These are phyloP conservation scores for Ceratocystis papillata DNA, from an alignment of 2,329 filamentous ascomycete genomes.

Conservation along the genomic window DNA sequence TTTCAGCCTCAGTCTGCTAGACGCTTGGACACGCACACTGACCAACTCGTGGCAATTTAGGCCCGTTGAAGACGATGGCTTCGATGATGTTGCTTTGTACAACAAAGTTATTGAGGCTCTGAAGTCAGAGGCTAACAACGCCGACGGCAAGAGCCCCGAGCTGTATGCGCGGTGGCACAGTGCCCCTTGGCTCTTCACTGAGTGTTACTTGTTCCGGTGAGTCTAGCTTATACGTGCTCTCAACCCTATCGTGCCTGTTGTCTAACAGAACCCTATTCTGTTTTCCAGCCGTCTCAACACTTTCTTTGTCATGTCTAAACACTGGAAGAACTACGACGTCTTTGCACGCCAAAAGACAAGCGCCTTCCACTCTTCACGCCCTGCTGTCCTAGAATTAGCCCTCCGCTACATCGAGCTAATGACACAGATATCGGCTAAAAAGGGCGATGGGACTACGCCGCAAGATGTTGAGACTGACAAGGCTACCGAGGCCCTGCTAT, in stretches of 20 bases:
- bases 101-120: conserved; percentile 73
- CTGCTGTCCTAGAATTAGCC: conserved; percentile 73
- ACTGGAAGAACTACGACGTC: conserved; percentile 86
- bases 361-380: conserved; percentile 83
- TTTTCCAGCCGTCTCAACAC: conserved; percentile 58
- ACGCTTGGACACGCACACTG: conserved; percentile 5
- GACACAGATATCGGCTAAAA: conserved; percentile 37
- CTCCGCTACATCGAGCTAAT: conserved; percentile 66
- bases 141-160: conserved; percentile 36
- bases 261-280: neutral
- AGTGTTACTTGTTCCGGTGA: conserved; percentile 87
- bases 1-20: too few relatives aligned
- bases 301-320: conserved; percentile 60
- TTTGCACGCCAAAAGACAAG: conserved; percentile 83
- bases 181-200: conserved; percentile 77
- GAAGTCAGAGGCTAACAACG: conserved; percentile 33
- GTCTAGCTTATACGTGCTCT: conserved; percentile 20
- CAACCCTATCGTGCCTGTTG: neutral
- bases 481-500: conserved; percentile 65
- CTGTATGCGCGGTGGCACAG: conserved; percentile 57
- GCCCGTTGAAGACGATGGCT: conserved; percentile 65
- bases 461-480: conserved; percentile 31
- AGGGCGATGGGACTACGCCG: conserved; percentile 42
- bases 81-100: conserved; percentile 64
- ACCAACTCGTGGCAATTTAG: conserved; percentile 34